Evolutionary conservation across 177 flowering plant species (phyloP), one percentile per base, ranked within the genome.

Genomic region (Tripterygium wilfordii): DNA sequence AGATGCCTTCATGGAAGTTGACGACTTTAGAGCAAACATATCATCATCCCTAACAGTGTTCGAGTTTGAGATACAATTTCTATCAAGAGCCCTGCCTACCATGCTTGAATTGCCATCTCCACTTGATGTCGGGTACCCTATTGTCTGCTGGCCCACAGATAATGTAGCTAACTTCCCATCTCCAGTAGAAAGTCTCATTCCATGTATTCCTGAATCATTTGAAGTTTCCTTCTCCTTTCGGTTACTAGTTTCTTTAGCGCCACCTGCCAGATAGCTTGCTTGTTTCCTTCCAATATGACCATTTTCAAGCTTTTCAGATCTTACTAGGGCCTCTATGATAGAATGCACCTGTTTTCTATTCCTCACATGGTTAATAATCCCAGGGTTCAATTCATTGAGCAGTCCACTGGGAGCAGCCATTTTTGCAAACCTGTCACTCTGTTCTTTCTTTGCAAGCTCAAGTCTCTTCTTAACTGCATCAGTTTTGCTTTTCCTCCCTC

Each of bases 1-100:
- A 15, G 71, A 61, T 7, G 44, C 48, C 56, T 63, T 68, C 13
- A 57, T 17, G 12, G 76, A 62, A 24, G 86, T 71, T 23, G 79
- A 60, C 45, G 80, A 38, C 55, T 71, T 78, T 51, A 74, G 49
- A 2, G 50, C 60, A 21, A 77, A 64, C 3, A 30, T 35, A 31
- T 70, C 74, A 59, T 73, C 72, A 31, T 60, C 67, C 23, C 40
- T 37, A 9, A 43, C 53, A 10, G 56, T 31, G 28, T 21, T 49
- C 13, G 49, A 42, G 16, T 42, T 62, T 12, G 73, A 59, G 25
- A 41, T 51, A 49, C 44, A 50, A 33, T 38, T 56, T 50, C 42
- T 49, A 40, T 4, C 19, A 37, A n/a, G n/a, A n/a, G n/a, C n/a
- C n/a, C n/a, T n/a, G n/a, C n/a, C n/a, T n/a, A n/a, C n/a, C n/a